Evolutionary conservation across 768 basidiomycete genomes (phyloP).

Genomic region (Phylloporus scabripes): DNA sequence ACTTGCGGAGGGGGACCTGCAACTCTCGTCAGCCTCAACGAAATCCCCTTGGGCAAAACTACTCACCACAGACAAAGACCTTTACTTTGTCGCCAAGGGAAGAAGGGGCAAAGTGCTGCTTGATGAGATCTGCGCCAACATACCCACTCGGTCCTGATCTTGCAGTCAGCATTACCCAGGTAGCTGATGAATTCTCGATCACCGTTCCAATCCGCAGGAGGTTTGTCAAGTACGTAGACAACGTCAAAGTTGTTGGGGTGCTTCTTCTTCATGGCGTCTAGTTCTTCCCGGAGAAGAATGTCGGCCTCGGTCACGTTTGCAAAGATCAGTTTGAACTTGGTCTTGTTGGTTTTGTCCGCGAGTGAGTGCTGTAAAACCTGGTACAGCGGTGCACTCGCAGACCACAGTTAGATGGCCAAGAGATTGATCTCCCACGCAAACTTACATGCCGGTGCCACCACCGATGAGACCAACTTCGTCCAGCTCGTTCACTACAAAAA

Average conservation of each 20-base stretch:
- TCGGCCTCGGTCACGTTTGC: slow-evolving; percentile 87
- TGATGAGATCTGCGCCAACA: slow-evolving; percentile 66
- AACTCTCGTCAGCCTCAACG: background rate
- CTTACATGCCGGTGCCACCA: slow-evolving; percentile 90
- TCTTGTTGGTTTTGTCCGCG: slow-evolving; percentile 73
- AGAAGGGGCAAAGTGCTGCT: slow-evolving; percentile 63
- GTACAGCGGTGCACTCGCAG: slow-evolving; percentile 70
- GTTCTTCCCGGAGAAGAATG: slow-evolving; percentile 78
- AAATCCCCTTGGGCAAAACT: background rate
- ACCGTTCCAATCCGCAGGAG: slow-evolving; percentile 56
- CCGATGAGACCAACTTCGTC: slow-evolving; percentile 86
- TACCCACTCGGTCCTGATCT: slow-evolving; percentile 62
- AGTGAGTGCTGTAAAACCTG: slow-evolving; percentile 75
- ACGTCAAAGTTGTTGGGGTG: slow-evolving; percentile 71
- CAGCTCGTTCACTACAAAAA: slow-evolving; percentile 66
- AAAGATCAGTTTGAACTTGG: slow-evolving; percentile 90
- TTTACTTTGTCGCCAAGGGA: slow-evolving; percentile 73
- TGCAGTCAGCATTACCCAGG: slow-evolving; percentile 3
- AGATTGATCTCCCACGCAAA: slow-evolving; percentile 4
- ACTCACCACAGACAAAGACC: slow-evolving; percentile 82
- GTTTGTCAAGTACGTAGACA: slow-evolving; percentile 84
- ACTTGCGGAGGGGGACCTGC: slow-evolving; percentile 81
- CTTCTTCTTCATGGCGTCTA: slow-evolving; percentile 64
- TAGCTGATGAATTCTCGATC: slow-evolving; percentile 15
- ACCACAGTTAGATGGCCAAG: slow-evolving; percentile 1